Percentiles rank a stretch among this genome's conserved stretches.
Conservation (phyloP, 2,329 filamentous ascomycete species). For the Claviceps lovelessii region DNA sequence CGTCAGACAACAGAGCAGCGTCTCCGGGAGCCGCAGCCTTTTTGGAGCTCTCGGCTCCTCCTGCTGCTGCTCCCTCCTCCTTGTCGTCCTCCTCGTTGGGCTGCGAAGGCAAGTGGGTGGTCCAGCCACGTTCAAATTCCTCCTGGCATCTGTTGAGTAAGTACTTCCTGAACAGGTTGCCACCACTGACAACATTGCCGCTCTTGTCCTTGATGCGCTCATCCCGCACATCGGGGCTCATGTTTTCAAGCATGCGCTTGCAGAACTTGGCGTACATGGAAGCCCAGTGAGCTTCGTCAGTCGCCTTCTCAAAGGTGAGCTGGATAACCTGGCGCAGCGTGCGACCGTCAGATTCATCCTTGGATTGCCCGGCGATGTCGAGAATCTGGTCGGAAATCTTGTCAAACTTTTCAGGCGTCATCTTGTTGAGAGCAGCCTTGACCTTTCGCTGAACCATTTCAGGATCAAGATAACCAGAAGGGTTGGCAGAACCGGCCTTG, state of each 20-base stretch:
- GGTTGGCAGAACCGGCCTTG: slow-evolving; percentile 22
- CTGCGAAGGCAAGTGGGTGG: slow-evolving; percentile 59
- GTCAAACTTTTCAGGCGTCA: slow-evolving; percentile 98
- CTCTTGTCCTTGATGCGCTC: slow-evolving; percentile 87
- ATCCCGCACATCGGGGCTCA: slow-evolving; percentile 89
- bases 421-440: slow-evolving; percentile 97
- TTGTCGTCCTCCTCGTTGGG: slow-evolving; percentile 54
- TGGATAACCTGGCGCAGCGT: slow-evolving; percentile 96
- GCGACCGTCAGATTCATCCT: slow-evolving; percentile 85
- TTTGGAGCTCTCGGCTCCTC: slow-evolving; percentile 28
- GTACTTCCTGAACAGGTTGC: slow-evolving; percentile 94
- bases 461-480: slow-evolving; percentile 54
- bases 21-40: slow-evolving; percentile 51
- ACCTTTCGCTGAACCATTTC: slow-evolving; percentile 97
- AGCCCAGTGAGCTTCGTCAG: slow-evolving; percentile 95
- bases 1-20: slow-evolving; percentile 75
- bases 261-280: slow-evolving; percentile 99
- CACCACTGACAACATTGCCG: slow-evolving; percentile 77
- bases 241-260: slow-evolving; percentile 88
- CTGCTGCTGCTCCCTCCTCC: slow-evolving; percentile 42
- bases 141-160: slow-evolving; percentile 96
- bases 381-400: slow-evolving; percentile 90
- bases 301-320: slow-evolving; percentile 97
- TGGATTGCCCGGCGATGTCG: slow-evolving; percentile 82
- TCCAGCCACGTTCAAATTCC: slow-evolving; percentile 97